Evolutionary conservation across 495 filamentous ascomycete genomes (phyloP), one percentile per base, ranked within the genome.

Genomic region (Acidomyces sp.): DNA sequence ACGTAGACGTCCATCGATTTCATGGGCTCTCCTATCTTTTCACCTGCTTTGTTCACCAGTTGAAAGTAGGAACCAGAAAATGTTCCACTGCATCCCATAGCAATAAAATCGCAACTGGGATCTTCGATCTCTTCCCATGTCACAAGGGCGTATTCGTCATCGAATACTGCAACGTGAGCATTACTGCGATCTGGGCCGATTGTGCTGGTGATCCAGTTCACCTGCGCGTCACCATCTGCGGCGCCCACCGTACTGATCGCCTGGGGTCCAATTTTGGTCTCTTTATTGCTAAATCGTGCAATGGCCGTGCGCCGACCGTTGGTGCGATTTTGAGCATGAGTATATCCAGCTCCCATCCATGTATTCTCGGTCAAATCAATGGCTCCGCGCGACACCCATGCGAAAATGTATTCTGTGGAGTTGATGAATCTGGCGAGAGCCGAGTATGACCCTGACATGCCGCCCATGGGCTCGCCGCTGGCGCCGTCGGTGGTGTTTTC

Each of bases 401-500:
- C 54, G 37, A 71, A 71, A 55, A 72, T 66, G 41, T 72, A 74
- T 22, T 53, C 36, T 0, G 52, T 61, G 2, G 54, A 57, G 17
- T 60, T 58, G 3, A 48, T 51, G 45, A 71, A 69, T 3, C 58
- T 57, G 13, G 67, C 64, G 22, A 74, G 62, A 12, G 51, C 55
- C 43, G 62, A 67, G 49, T 71, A 72, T 18, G 65, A 68, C 23
- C 70, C 70, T 11, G 58, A 58, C 69, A 72, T 74, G 12, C 69
- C 70, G 26, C 69, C 69, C 66, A 74, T 69, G 20, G 69, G 56
- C 44, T 74, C 70, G n/a, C 63, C 63, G 12, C 56, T 59, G 24
- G 43, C 66, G 31, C 70, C 70, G 44, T 74, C 72, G 26, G 66
- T 71, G 5, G 61, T 66, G 39, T 71, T 69, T 49, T 74, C 68